phyloP scores from a whole-genome alignment of 1,139 yeast genomes.

The Kurtzmaniella quercitrusa region DNA sequence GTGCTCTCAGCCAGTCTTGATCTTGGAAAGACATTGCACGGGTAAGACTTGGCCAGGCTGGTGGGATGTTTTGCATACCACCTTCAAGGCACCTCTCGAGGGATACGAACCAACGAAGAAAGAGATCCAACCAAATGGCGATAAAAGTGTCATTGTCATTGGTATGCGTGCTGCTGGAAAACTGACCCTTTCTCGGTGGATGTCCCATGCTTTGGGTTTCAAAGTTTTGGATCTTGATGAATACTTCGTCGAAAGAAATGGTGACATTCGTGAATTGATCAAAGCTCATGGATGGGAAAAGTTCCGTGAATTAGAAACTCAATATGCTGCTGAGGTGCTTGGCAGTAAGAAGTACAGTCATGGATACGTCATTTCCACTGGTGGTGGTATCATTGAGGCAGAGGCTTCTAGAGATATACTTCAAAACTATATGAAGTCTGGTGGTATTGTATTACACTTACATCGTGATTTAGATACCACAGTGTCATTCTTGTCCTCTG shows the following conservation, averaged over 20 bases:
- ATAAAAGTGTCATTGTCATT: constrained; percentile 69
- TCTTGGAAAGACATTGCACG: constrained; percentile 86
- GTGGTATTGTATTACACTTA: constrained; percentile 81
- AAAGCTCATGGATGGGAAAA: constrained; percentile 77
- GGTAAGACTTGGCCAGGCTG: constrained; percentile 99
- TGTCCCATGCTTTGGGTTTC: constrained; percentile 69
- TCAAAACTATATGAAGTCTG: constrained; percentile 48
- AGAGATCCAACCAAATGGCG: constrained; percentile 24
- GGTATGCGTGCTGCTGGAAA: constrained; percentile 99
- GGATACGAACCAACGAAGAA: constrained; percentile 54
- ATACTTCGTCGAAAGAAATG: constrained; percentile 54
- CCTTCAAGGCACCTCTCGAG: constrained; percentile 58
- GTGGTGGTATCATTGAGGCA: constrained; percentile 93
- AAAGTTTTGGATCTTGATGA: constrained; percentile 75
- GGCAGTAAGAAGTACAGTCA: constrained; percentile 30
- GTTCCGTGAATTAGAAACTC: constrained; percentile 70
- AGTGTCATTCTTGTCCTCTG: constrained; percentile 65
- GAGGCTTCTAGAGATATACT: constrained; percentile 61
- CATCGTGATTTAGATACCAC: constrained; percentile 87
- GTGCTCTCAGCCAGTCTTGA: constrained; percentile 53
- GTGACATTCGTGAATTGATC: constrained; percentile 64
- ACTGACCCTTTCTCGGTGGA: constrained; percentile 79
- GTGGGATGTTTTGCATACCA: constrained; percentile 89
- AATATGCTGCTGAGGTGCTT: constrained; percentile 51
- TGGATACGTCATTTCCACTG: constrained; percentile 81